Evolutionary conservation across 345 rosid genomes (phyloP), one percentile per base, ranked within the genome.

Genomic region (Ricinus communis): DNA sequence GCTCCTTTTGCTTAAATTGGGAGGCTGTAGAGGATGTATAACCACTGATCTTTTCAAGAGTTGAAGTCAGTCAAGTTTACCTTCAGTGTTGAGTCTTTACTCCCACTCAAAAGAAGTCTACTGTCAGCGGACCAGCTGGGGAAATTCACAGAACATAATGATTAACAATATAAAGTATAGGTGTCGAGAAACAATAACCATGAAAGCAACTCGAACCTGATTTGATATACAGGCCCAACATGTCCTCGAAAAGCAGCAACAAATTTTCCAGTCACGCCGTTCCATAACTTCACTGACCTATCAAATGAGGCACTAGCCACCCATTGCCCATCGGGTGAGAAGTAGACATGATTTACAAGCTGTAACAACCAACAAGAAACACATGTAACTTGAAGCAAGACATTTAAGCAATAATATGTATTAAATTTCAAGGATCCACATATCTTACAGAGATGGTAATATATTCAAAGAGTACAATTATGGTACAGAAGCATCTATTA

Each of bases 241-340:
- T 95, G 99, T 7, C 97, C 98, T 8, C 97, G 72, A 71, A 92
- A 92, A 73, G 89, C 84, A 80, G 97, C 88, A 56, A 95, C 83
- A 69, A 92, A 95, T 59, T 85, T 84, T 68, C 99, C 98, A 2
- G 97, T 92, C 21, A 79, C 16, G 71, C 99, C 99, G 75, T 89
- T 88, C 99, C 99, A 95, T 66, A 95, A 49, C 83, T 88, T 92
- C 59, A 95, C 97, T 16, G 98, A 92, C 80, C 82, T 87, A 78
- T 95, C 99, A 62, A 95, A 95, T 7, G 99, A 95, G 9, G 99
- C 99, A 78, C 99, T 92, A 5, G 98, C 98, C 49, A 95, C 72
- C 99, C 98, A 95, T 75, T 85, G 91, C 68, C 98, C 97, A 80
- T 95, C 93, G 59, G 97, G 99, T 76, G 99, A 95, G 82, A 95